phyloP scores from a whole-genome alignment of 1,284 basidiomycete species.

The Naganishia albida region DNA sequence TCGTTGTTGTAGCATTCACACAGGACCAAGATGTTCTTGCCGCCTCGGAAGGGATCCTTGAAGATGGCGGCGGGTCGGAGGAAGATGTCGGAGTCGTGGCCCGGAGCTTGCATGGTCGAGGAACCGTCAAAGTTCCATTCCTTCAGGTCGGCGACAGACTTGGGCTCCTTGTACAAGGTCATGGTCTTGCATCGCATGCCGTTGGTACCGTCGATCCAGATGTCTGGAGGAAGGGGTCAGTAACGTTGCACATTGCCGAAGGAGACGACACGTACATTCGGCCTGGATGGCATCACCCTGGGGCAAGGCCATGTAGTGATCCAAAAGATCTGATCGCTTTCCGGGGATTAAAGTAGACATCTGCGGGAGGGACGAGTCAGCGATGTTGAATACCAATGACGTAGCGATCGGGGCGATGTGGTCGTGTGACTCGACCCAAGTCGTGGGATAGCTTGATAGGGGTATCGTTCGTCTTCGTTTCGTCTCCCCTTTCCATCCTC shows the following conservation, averaged over 20 bases:
- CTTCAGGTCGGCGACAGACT: slow-evolving; percentile 58
- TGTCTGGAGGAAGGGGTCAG: slow-evolving; percentile 61
- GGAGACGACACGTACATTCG: slow-evolving; percentile 66
- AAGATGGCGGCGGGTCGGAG: slow-evolving; percentile 96
- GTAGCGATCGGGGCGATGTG: background rate
- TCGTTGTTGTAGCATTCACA: slow-evolving; percentile 99
- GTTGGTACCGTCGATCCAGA: slow-evolving; percentile 92
- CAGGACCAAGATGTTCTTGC: slow-evolving; percentile 95
- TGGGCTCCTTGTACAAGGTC: slow-evolving; percentile 50
- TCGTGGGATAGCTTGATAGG: background rate
- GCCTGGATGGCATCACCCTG: slow-evolving; percentile 89
- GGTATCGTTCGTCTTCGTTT: slow-evolving; percentile 1
- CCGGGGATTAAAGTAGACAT: slow-evolving; percentile 54
- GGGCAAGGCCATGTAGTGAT: slow-evolving; percentile 77
- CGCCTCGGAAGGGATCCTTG: slow-evolving; percentile 98
- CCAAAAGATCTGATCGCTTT: slow-evolving; percentile 80
- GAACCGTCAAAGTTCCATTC: slow-evolving; percentile 99
- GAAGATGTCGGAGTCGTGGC: slow-evolving; percentile 94
- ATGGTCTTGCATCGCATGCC: slow-evolving; percentile 94
- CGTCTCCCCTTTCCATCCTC: background rate
- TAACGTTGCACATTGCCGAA: background rate
- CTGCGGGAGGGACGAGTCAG: background rate
- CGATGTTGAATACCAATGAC: background rate
- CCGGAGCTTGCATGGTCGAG: slow-evolving; percentile 93
- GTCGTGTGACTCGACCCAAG: slow-evolving; percentile 12